Percentiles rank a stretch among this genome's conserved stretches.
Evolutionary conservation across 106 monocot species (phyloP).

Genomic region (Dendrobium chrysotoxum): DNA sequence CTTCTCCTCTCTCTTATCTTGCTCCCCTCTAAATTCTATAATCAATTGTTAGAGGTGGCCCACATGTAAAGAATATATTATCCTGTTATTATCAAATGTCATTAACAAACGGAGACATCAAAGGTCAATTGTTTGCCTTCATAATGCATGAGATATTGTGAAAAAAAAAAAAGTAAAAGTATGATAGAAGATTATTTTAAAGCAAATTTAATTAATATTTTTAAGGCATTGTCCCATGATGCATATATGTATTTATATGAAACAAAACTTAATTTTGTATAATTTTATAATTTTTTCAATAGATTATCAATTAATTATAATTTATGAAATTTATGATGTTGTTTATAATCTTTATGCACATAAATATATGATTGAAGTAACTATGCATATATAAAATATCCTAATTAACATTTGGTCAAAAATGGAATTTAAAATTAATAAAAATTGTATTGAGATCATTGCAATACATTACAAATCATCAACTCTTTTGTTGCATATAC

Average conservation of each 20-base stretch:
- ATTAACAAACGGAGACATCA: background rate
- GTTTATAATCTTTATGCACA: background rate
- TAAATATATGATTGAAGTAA: too few species aligned
- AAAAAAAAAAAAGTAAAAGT: background rate
- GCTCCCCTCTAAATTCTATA: background rate
- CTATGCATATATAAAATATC: too few species aligned
- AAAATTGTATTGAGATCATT: too few species aligned
- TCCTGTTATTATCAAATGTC: background rate
- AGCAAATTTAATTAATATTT: background rate
- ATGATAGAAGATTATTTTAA: background rate
- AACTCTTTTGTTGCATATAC: too few species aligned
- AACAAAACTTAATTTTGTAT: background rate
- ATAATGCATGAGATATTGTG: background rate
- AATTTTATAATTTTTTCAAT: background rate
- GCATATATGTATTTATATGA: background rate
- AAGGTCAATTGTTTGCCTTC: background rate
- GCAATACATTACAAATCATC: too few species aligned
- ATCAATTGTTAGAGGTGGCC: background rate
- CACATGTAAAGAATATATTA: slow-evolving; percentile 1
- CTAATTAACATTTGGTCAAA: too few species aligned
- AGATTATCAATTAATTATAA: background rate
- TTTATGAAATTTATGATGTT: background rate
- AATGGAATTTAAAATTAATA: too few species aligned
- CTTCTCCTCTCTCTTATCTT: background rate
- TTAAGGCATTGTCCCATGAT: background rate